Evolutionary conservation across 768 basidiomycete species (phyloP).

Genomic region (Rossbeevera mucosa): DNA sequence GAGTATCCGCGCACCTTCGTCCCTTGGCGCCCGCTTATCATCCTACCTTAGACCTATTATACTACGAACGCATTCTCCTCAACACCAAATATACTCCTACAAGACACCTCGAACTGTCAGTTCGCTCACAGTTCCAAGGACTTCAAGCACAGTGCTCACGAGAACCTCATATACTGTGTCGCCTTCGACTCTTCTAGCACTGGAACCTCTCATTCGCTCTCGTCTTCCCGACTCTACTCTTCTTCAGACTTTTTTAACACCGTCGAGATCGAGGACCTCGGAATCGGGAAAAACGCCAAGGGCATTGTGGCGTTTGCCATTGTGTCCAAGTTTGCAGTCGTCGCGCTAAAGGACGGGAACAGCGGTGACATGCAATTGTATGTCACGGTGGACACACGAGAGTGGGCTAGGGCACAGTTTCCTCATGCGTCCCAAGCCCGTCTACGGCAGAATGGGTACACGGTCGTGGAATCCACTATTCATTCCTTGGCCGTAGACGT

Average conservation of each 20-base stretch:
- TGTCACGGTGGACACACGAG: slow-evolving; percentile 76
- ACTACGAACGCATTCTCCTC: slow-evolving; percentile 80
- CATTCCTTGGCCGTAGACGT: slow-evolving; percentile 96
- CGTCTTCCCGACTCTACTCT: slow-evolving; percentile 70
- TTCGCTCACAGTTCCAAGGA: slow-evolving; percentile 86
- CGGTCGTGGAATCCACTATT: slow-evolving; percentile 88
- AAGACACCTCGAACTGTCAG: slow-evolving; percentile 72
- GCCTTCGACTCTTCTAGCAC: slow-evolving; percentile 65
- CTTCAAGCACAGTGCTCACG: slow-evolving; percentile 72
- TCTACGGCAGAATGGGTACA: slow-evolving; percentile 90
- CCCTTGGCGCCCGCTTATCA: slow-evolving; percentile 5
- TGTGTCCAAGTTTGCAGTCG: slow-evolving; percentile 88
- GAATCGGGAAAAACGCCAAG: slow-evolving; percentile 76
- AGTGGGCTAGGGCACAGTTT: slow-evolving; percentile 88
- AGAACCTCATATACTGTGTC: slow-evolving; percentile 83
- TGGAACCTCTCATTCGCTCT: slow-evolving; percentile 40
- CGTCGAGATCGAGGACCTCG: slow-evolving; percentile 73
- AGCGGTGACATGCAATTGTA: slow-evolving; percentile 79
- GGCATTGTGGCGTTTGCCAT: slow-evolving; percentile 94
- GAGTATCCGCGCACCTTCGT: slow-evolving; percentile 1
- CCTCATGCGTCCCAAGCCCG: slow-evolving; percentile 80
- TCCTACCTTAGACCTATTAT: slow-evolving; percentile 69
- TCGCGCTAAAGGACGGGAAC: slow-evolving; percentile 72
- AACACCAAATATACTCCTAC: slow-evolving; percentile 52
- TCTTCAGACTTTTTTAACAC: slow-evolving; percentile 79